Base-by-base conservation (phyloP, 2,329 filamentous ascomycete genomes). In the Xylaria polymorpha region DNA sequence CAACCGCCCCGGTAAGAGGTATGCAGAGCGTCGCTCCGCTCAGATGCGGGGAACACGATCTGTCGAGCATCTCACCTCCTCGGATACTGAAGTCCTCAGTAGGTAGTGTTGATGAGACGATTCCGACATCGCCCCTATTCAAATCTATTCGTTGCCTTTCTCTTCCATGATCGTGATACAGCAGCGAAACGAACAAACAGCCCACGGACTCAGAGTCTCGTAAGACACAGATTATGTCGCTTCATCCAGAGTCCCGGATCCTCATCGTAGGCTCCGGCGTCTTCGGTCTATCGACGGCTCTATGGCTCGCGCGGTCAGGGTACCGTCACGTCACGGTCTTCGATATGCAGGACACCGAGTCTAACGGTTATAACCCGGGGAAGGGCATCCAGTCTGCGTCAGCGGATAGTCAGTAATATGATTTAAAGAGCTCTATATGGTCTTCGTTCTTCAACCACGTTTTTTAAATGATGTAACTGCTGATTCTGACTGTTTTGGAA, bases 321-420 rank as follows among this genome's bases (percentile, higher is more conserved):
- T 87, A 86, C 73, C 78, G 22, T 6, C 79, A 83, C 67, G 78
- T 87, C 32, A 85, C 80, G 9, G 80, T 87, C 12, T 79, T 87
- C 41, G 85, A 87, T 72, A 80, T 80, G 69, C 83, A 86, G 71
- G 76, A 81, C 20, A 78, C 84, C 41, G 78, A 82, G 14, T 64
- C 80, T 41, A 77, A 77, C 0, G 74, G 73, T 0, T 86, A 86
- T 61, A 80, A 81, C 7, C 83, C 82, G 62, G 70, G 77, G 0
- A 67, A 75, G 0, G 84, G 84, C 25, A 80, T 80, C 37, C 75
- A 78, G 66, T 75, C 76, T 4, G 76, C 76, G 0, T 78, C 76
- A 4, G 76, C 76, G 14, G 83, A 84, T 64, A 75, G 65, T 67
- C 0, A 63, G 65, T 64, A n/a, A 2, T 39, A n/a, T 29, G 25